Conservation (phyloP, 352 stramenopile species). For the Aphanomyces astaci region DNA sequence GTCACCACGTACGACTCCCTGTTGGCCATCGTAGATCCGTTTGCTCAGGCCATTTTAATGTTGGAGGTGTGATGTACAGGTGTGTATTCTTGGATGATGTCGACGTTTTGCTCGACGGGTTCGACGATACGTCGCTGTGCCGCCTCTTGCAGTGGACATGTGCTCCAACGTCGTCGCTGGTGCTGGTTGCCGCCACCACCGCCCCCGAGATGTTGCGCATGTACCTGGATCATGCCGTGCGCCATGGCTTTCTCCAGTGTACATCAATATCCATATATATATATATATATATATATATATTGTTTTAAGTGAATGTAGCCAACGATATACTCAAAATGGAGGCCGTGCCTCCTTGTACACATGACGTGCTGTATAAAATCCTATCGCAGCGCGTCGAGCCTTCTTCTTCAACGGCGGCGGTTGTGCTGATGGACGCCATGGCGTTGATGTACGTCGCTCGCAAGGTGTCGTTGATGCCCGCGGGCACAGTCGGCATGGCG, state of each 20-base stretch:
- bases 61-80: no score
- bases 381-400: no score
- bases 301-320: no score
- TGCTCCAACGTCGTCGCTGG: slow-evolving; percentile 43
- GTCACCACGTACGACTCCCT: slow-evolving; percentile 40
- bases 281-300: no score
- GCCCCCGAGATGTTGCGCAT: slow-evolving; percentile 40
- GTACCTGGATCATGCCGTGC: background rate
- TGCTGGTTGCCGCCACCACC: slow-evolving; percentile 72
- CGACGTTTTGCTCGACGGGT: slow-evolving; percentile 55
- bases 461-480: background rate
- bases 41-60: no score
- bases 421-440: background rate
- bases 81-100: slow-evolving; percentile 77
- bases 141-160: slow-evolving; percentile 70
- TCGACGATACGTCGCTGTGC: slow-evolving; percentile 54
- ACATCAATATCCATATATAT: no score
- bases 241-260: no score
- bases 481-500: background rate
- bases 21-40: background rate
- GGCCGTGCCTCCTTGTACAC: no score
- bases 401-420: background rate
- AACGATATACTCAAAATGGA: no score
- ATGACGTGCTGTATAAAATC: no score
- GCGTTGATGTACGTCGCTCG: background rate